Evolutionary conservation across 2,329 filamentous ascomycete genomes (phyloP).

Genomic region (Trichoderma citrinoviride): DNA sequence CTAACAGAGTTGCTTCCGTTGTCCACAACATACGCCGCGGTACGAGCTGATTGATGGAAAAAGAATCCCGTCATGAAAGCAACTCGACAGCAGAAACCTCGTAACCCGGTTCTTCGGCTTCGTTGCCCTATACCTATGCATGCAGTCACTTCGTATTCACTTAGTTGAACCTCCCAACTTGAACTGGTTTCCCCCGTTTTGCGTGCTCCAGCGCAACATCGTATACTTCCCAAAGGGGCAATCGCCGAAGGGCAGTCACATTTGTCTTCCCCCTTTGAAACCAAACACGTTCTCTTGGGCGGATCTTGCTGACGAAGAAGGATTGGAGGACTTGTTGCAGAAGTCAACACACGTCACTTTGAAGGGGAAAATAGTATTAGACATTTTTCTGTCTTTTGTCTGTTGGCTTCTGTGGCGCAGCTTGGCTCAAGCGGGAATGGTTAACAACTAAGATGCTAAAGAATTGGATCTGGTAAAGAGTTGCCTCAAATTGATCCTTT

Average conservation of each 20-base stretch:
- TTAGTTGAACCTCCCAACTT: too few species aligned
- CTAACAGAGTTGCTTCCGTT: too few species aligned
- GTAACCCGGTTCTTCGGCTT: too few species aligned
- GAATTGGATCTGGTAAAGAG: background rate
- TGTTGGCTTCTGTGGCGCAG: background rate
- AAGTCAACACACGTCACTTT: background rate
- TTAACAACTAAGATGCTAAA: too few species aligned
- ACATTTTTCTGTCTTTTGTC: background rate
- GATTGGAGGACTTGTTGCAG: too few species aligned
- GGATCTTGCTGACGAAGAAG: background rate
- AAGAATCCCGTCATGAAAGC: too few species aligned
- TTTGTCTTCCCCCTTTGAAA: background rate
- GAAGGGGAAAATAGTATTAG: background rate
- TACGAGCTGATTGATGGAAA: too few species aligned
- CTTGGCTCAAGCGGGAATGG: conserved; percentile 7
- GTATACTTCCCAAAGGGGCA: background rate
- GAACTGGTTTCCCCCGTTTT: too few species aligned
- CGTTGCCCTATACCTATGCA: too few species aligned
- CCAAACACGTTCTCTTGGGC: background rate
- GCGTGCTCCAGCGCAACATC: background rate
- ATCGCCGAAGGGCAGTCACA: background rate
- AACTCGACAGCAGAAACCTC: too few species aligned
- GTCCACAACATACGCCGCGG: too few species aligned
- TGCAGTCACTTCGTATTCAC: too few species aligned
- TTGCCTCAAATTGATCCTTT: background rate